Evolutionary conservation across 306 rosid species (phyloP).

Genomic region (Herpetospermum pedunculosum): DNA sequence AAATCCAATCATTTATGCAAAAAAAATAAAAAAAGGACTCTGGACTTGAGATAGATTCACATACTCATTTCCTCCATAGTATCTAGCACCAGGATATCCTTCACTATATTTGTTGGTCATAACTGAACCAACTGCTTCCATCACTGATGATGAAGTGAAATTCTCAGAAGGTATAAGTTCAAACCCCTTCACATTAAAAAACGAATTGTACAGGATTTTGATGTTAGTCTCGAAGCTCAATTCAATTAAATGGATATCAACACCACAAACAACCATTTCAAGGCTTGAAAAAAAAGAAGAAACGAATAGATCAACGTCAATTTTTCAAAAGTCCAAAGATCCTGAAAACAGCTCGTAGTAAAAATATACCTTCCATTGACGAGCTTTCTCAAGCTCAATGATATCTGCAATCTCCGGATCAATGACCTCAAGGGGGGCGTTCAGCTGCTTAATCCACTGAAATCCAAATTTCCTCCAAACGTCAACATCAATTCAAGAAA

Average conservation of each 20-base stretch:
- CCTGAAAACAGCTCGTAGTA: background rate
- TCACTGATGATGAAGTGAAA: constrained; percentile 74
- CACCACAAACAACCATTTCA: background rate
- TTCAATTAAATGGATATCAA: background rate
- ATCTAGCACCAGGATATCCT: constrained; percentile 95
- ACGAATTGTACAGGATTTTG: background rate
- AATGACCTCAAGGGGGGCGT: constrained; percentile 57
- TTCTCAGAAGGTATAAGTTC: constrained; percentile 88
- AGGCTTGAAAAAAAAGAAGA: background rate
- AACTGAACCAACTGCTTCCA: constrained; percentile 95
- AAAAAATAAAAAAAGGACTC: background rate
- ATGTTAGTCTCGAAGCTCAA: background rate
- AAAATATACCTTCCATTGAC: constrained; percentile 67
- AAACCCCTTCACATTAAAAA: constrained; percentile 37
- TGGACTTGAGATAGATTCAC: constrained; percentile 18
- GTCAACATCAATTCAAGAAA: constrained; percentile 5
- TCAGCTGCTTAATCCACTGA: constrained; percentile 83
- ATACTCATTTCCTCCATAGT: constrained; percentile 92
- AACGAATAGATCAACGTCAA: background rate
- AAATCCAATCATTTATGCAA: background rate
- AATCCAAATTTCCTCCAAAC: constrained; percentile 1
- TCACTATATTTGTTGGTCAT: constrained; percentile 91
- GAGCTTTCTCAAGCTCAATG: constrained; percentile 84
- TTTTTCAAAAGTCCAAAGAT: background rate
- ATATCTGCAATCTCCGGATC: constrained; percentile 76